These are phyloP conservation scores for Crucihimalaya himalaica DNA, from an alignment of 345 rosid genomes.

Conservation along the genomic window DNA sequence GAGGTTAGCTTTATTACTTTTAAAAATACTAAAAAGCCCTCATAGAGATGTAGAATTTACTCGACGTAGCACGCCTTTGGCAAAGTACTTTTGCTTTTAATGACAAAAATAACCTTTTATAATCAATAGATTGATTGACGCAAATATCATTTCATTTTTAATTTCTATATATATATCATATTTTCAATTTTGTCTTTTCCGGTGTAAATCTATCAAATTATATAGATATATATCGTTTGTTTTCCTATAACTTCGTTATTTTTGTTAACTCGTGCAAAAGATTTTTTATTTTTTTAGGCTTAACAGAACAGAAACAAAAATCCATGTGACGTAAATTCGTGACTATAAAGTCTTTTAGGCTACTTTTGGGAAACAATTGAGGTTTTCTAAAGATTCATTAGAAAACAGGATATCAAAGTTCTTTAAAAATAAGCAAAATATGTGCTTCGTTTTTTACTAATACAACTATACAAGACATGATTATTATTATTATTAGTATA, in stretches of 20 bases:
- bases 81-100: slow-evolving; percentile 37
- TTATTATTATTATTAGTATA: not conserved
- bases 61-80: slow-evolving; percentile 26
- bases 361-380: not conserved
- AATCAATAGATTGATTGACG: slow-evolving; percentile 23
- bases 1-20: slow-evolving; percentile 3
- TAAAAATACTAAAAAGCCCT: slow-evolving; percentile 9
- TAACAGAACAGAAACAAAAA: not conserved
- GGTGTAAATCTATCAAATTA: not conserved
- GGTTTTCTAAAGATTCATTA: not conserved
- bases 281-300: not conserved
- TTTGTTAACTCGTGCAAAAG: not conserved
- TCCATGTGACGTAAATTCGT: not conserved
- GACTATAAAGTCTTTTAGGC: not conserved
- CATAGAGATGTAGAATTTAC: slow-evolving; percentile 16
- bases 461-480: not conserved
- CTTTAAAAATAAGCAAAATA: not conserved
- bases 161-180: not conserved
- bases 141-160: slow-evolving; percentile 5
- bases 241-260: not conserved
- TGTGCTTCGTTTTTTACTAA: not conserved
- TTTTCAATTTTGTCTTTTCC: slow-evolving; percentile 21
- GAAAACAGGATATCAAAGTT: not conserved
- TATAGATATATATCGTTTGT: not conserved
- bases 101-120: slow-evolving; percentile 37